Base-by-base conservation (phyloP, 306 rosid genomes). In the Mucuna pruriens region DNA sequence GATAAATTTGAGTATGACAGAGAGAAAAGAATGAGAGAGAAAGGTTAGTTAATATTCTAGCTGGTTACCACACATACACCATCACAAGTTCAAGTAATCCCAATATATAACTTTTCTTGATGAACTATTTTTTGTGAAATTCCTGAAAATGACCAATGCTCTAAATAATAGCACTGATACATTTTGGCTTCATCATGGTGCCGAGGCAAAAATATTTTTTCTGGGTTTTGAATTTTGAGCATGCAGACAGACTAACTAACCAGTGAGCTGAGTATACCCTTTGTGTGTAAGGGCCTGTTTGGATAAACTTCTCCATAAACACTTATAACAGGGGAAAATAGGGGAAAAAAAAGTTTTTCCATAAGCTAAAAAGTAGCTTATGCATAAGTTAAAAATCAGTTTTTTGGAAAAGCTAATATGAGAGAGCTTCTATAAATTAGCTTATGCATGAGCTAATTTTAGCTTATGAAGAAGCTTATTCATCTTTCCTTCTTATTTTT, bases 1-100 rank as follows among this genome's bases (percentile, higher is more conserved):
- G 97, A 95, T 84, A 93, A 93, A 82, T 95, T 95, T 83, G 99
- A 95, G 87, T 93, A 89, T 70, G 99, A 92, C 83, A 86, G 99
- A 76, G 97, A 95, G 86, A 90, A 72, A 87, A 91, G 97, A 88
- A 91, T 91, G 97, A 88, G 80, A 70, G 97, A 95, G 51, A 95
- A 89, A 91, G 99, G 97, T 95, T 80, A 79, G 94, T 84, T 36
- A 36, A 36, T 74, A 49, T 57, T 86, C 22, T 77, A 48, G 55
- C 19, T 54, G 0, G 78, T 20, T 34, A 36, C 13, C 51, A 13
- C n/a, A 38, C 29, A 25, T 63, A 39, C 75, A 19, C 13, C 42
- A 42, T 78, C 45, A 0, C 11, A 23, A 62, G 34, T 46, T 77
- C 49, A 67, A 51, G 61, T 44, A 38, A 52, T 45, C 76, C 40